Evolutionary conservation across 441 rosid genomes (phyloP).

Genomic region (Gossypium schwendimanii): DNA sequence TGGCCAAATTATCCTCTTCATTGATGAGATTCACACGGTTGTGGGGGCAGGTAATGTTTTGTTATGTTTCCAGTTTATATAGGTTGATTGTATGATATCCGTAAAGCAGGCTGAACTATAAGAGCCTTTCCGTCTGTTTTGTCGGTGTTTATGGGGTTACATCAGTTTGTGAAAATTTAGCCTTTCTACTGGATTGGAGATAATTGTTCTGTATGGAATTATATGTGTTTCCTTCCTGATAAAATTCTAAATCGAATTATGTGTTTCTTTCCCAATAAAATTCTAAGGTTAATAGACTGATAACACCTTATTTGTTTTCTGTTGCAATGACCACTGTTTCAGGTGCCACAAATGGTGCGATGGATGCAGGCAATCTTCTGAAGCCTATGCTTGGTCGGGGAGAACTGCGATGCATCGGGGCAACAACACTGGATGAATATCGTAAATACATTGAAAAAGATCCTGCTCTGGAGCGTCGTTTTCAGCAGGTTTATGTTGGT

Average conservation of each 20-base stretch:
- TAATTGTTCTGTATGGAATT: neutral
- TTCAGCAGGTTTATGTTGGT: slow-evolving; percentile 93
- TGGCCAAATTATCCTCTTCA: slow-evolving; percentile 79
- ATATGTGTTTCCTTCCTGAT: neutral
- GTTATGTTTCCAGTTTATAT: neutral
- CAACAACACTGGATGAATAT: slow-evolving; percentile 86
- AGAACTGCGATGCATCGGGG: slow-evolving; percentile 85
- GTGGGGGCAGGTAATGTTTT: slow-evolving; percentile 79
- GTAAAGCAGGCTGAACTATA: neutral
- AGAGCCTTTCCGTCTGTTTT: neutral
- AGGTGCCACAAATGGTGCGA: slow-evolving; percentile 95
- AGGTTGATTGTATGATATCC: neutral
- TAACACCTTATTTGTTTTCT: neutral
- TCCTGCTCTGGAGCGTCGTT: slow-evolving; percentile 90
- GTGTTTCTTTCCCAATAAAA: neutral
- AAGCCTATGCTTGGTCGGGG: slow-evolving; percentile 97
- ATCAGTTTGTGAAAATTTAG: neutral
- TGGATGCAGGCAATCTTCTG: slow-evolving; percentile 94
- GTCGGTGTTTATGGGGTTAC: neutral
- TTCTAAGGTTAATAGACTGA: neutral
- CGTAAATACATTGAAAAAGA: slow-evolving; percentile 91
- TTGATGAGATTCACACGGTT: slow-evolving; percentile 95
- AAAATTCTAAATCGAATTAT: neutral
- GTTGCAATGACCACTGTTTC: slow-evolving; percentile 17
- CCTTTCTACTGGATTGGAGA: neutral